Percentiles rank a stretch among this genome's conserved stretches.
Evolutionary conservation across 1,284 basidiomycete species (phyloP).

Genomic region (Ceratobasidium sp.): DNA sequence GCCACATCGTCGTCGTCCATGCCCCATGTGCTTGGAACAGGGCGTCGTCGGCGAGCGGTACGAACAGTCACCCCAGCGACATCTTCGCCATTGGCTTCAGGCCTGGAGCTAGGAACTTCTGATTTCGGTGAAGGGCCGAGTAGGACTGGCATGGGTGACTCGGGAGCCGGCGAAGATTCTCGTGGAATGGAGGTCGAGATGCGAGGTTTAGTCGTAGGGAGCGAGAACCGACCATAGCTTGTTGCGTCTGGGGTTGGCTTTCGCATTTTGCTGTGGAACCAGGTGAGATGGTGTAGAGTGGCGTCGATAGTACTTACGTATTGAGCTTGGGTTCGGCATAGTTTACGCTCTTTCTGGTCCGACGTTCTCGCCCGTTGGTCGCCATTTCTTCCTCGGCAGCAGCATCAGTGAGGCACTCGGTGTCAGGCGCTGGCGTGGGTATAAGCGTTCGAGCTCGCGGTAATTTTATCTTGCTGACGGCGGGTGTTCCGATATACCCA

Average conservation of each 20-base stretch:
- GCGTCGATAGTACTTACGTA: constrained; percentile 63
- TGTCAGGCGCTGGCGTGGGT: constrained; percentile 9
- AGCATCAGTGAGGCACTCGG: constrained; percentile 19
- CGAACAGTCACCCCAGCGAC: constrained; percentile 16
- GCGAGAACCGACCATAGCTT: constrained; percentile 52
- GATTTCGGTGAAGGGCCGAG: neutral
- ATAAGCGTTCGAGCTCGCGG: constrained; percentile 18
- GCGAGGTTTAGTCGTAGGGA: constrained; percentile 47
- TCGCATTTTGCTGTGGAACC: constrained; percentile 77
- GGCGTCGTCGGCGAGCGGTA: constrained; percentile 19
- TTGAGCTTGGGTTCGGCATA: constrained; percentile 89
- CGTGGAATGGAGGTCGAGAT: constrained; percentile 33
- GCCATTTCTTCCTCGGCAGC: constrained; percentile 48
- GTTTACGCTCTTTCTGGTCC: constrained; percentile 80
- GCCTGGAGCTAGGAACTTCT: neutral
- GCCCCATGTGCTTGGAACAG: constrained; percentile 3
- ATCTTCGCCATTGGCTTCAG: neutral
- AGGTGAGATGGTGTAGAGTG: constrained; percentile 35
- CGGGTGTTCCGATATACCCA: constrained; percentile 14
- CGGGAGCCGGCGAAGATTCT: constrained; percentile 13
- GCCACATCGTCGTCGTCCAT: neutral
- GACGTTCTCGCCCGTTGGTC: constrained; percentile 64
- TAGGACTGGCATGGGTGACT: constrained; percentile 16
- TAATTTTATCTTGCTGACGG: constrained; percentile 16
- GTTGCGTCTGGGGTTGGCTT: constrained; percentile 59